These are phyloP conservation scores for Saccharomycopsis microspora DNA, from an alignment of 805 yeast genomes.

Conservation along the genomic window DNA sequence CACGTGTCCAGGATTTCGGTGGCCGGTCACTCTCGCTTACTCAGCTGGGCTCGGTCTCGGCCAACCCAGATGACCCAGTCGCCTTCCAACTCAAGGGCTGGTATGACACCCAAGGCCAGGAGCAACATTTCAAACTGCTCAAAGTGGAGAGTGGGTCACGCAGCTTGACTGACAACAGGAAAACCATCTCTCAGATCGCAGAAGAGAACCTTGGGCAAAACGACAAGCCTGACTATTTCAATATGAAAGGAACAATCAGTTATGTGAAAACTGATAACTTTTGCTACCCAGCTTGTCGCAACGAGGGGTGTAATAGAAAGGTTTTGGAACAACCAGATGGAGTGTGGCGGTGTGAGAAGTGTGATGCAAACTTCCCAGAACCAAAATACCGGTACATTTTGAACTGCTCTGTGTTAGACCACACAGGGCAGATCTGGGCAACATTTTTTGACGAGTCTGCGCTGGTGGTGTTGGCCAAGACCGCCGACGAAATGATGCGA, in stretches of 20 bases:
- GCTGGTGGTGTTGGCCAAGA: constrained; percentile 46
- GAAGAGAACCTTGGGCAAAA: constrained; percentile 58
- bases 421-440: constrained; percentile 76
- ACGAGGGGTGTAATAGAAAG: constrained; percentile 73
- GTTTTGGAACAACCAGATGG: constrained; percentile 64
- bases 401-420: constrained; percentile 67
- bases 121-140: constrained; percentile 49
- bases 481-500: constrained; percentile 50
- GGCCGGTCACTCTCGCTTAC: constrained; percentile 79
- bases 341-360: constrained; percentile 89
- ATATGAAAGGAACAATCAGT: constrained; percentile 62
- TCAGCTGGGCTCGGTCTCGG: constrained; percentile 60
- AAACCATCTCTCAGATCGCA: constrained; percentile 54
- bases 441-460: constrained; percentile 86
- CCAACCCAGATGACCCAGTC: constrained; percentile 84
- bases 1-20: constrained; percentile 76
- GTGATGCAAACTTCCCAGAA: constrained; percentile 54
- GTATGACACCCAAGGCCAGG: constrained; percentile 75
- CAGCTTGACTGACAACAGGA: constrained; percentile 37
- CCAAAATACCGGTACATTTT: constrained; percentile 78
- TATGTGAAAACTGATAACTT: constrained; percentile 65
- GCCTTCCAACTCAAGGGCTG: constrained; percentile 87
- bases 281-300: constrained; percentile 82
- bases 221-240: constrained; percentile 73
- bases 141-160: constrained; percentile 36